A percentile compares a stretch with the other conserved stretches of the same genome.
Conservation (phyloP, 1,284 basidiomycete genomes). For the Cronartium quercuum region DNA sequence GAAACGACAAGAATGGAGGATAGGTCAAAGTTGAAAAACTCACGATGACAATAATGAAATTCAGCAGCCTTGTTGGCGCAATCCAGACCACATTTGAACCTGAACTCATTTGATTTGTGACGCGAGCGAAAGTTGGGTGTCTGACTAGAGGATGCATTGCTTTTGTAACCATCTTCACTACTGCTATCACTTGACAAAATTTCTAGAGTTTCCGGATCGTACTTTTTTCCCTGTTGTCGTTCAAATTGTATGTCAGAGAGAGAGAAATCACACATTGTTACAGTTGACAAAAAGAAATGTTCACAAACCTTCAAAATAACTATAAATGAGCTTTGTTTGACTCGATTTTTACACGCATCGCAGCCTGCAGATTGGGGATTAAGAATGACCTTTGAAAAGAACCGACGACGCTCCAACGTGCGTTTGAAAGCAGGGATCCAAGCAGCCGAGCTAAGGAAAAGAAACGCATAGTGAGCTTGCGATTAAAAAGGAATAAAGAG, state of each 20-base stretch:
- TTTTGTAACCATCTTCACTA: not conserved
- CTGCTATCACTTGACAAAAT: not conserved
- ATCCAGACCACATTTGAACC: conserved; percentile 15
- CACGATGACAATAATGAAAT: conserved; percentile 36
- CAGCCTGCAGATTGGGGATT: not conserved
- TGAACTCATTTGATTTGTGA: not conserved
- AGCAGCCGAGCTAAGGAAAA: conserved; percentile 3
- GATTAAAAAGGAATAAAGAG: not conserved
- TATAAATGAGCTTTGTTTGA: conserved; percentile 16
- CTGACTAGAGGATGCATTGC: not conserved
- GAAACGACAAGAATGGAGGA: no score
- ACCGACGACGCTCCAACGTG: conserved; percentile 1
- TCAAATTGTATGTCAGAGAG: not conserved
- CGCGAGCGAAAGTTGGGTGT: not conserved
- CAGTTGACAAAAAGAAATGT: no score
- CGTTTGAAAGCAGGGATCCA: conserved; percentile 26
- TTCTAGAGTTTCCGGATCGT: not conserved
- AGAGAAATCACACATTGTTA: not conserved
- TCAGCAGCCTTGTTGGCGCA: conserved; percentile 12
- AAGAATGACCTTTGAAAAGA: not conserved
- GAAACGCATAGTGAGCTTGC: not conserved
- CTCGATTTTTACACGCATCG: conserved; percentile 17
- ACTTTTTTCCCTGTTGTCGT: not conserved
- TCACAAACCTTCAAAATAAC: conserved; percentile 7
- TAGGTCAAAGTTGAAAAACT: no score